phyloP scores from a whole-genome alignment of 129 eudicot genomes.

The sunflower (Helianthus annuus) region HanXRQr2.0-SUNRISE NC_035448.2:122355977-122356476 shows the following conservation, averaged over 20 bases:
- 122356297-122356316: not conserved
- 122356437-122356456: constrained; percentile 6
- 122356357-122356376: not conserved
- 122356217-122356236: not conserved
- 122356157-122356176: not conserved
- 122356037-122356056: constrained; percentile 1
- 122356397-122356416: constrained; percentile 8
- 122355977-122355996: constrained; percentile 54
- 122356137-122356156: not conserved
- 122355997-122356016: constrained; percentile 50
- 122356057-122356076: not conserved
- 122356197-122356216: not conserved
- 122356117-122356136: constrained; percentile 9
- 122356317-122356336: not conserved
- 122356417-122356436: not conserved
- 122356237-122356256: constrained; percentile 5
- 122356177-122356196: constrained; percentile 9
- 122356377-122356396: not conserved
- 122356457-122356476: constrained; percentile 5
- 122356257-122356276: not conserved
- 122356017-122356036: constrained; percentile 12
- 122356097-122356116: constrained; percentile 1
- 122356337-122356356: not conserved
- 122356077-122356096: not conserved
- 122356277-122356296: constrained; percentile 2